Conservation (phyloP, 2,329 filamentous ascomycete genomes). For the Cytospora schulzeri region DNA sequence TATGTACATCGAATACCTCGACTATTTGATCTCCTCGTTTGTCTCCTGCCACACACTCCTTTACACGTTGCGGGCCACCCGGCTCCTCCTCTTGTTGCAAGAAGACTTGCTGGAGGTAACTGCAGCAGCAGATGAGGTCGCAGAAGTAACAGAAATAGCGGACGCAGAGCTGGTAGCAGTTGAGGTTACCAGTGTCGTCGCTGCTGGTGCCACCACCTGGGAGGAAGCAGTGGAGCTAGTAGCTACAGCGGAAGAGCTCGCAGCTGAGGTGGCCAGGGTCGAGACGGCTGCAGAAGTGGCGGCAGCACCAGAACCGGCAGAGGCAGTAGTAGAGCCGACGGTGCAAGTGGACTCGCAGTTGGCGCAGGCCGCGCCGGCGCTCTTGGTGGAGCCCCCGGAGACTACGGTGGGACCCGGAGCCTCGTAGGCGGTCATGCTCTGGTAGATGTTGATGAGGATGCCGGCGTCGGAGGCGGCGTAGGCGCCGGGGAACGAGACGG, state of each 20-base stretch:
- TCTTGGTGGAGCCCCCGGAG: slow-evolving; percentile 43
- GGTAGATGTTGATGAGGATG: slow-evolving; percentile 51
- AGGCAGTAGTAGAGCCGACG: slow-evolving; percentile 31
- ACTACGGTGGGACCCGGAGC: slow-evolving; percentile 48
- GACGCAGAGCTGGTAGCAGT: not conserved
- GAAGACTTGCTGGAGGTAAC: not conserved
- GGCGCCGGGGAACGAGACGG: slow-evolving; percentile 46
- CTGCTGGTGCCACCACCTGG: not conserved
- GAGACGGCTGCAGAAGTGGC: not conserved
- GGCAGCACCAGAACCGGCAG: not conserved
- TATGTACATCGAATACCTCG: not conserved
- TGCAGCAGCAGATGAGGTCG: not conserved
- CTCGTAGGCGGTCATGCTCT: slow-evolving; percentile 42
- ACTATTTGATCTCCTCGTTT: not conserved
- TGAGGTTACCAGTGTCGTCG: not conserved
- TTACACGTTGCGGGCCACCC: not conserved
- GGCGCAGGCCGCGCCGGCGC: slow-evolving; percentile 42
- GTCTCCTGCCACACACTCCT: not conserved
- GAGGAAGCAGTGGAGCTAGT: not conserved
- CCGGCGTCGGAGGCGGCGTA: slow-evolving; percentile 48
- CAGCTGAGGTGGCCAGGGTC: not conserved
- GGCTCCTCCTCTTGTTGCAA: slow-evolving; percentile 6
- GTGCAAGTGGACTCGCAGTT: slow-evolving; percentile 45
- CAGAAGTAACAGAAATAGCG: not conserved
- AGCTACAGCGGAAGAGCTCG: not conserved